Percentiles rank a stretch among this genome's conserved stretches.
These are phyloP conservation scores for Tardiomyces digboiensis DNA, from an alignment of 1,139 yeast species.

Conservation along the genomic window DNA sequence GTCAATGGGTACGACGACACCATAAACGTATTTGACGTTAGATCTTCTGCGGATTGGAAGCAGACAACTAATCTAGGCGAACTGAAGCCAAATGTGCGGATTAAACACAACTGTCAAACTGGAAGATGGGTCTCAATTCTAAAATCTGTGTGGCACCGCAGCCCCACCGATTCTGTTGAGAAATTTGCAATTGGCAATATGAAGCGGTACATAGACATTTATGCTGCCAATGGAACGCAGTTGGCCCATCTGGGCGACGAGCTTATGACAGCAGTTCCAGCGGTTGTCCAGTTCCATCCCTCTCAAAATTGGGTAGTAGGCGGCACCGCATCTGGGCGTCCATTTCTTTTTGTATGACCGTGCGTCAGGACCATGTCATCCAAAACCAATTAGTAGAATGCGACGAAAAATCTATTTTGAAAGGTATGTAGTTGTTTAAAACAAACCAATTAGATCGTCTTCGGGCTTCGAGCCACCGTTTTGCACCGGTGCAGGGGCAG, in stretches of 20 bases:
- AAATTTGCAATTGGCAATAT: constrained; percentile 89
- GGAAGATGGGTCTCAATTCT: constrained; percentile 95
- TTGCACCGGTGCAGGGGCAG: background rate
- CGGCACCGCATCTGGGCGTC: constrained; percentile 93
- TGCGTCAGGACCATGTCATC: background rate
- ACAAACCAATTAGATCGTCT: constrained; percentile 14
- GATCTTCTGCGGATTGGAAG: constrained; percentile 31
- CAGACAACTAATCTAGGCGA: constrained; percentile 18
- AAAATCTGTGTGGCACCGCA: constrained; percentile 72
- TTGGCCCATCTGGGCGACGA: constrained; percentile 61
- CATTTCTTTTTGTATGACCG: constrained; percentile 35
- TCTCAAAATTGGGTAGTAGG: constrained; percentile 86
- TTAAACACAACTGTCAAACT: constrained; percentile 87
- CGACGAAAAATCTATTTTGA: too few relatives aligned
- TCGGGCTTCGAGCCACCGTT: background rate
- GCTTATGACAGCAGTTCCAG: constrained; percentile 80
- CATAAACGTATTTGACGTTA: constrained; percentile 50
- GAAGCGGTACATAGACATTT: constrained; percentile 80
- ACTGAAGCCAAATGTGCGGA: constrained; percentile 46
- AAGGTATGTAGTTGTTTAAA: constrained; percentile 13
- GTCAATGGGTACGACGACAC: constrained; percentile 93
- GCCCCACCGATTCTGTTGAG: constrained; percentile 62
- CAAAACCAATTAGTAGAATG: constrained; percentile 17
- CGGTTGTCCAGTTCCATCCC: constrained; percentile 77
- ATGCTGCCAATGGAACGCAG: constrained; percentile 64